phyloP scores from a whole-genome alignment of 78 protist species.

The Andalucia godoyi region DNA sequence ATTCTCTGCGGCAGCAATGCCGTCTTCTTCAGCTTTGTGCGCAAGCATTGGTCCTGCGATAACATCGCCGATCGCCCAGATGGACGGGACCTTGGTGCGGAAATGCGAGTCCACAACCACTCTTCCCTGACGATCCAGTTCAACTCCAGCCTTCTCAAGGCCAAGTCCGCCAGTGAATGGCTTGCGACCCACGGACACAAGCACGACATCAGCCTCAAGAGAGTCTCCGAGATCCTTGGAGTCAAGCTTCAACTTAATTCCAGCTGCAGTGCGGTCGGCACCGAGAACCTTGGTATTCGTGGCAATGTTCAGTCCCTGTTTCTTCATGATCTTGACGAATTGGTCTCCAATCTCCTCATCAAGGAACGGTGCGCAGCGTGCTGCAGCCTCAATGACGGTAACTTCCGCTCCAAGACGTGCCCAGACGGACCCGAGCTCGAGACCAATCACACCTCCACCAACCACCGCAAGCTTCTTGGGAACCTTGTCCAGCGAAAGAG shows the following conservation, averaged over 20 bases:
- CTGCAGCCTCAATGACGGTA: conserved; percentile 91
- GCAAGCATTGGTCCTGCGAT: conserved; percentile 98
- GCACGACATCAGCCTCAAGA: conserved; percentile 67
- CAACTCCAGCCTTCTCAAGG: conserved; percentile 58
- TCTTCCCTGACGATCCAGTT: conserved; percentile 59
- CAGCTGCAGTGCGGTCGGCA: conserved; percentile 18
- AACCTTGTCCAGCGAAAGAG: conserved; percentile 64
- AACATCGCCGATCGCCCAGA: conserved; percentile 98
- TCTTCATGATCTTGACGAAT: conserved; percentile 46
- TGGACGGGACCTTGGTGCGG: conserved; percentile 52
- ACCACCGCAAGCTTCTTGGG: conserved; percentile 89
- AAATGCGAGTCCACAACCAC: conserved; percentile 61
- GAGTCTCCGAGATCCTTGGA: conserved; percentile 28
- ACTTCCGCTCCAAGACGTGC: conserved; percentile 94
- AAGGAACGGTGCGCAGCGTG: conserved; percentile 47
- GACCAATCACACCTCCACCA: conserved; percentile 99
- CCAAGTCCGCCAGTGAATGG: conserved; percentile 86
- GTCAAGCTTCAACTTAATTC: conserved; percentile 51
- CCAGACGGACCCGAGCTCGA: conserved; percentile 96
- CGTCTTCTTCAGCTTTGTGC: conserved; percentile 98
- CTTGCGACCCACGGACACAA: conserved; percentile 89
- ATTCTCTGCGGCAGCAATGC: conserved; percentile 72
- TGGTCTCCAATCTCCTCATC: conserved; percentile 77
- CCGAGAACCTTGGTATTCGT: conserved; percentile 66
- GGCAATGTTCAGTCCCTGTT: conserved; percentile 79